Conservation (phyloP, 1,139 yeast species). For the Protomyces arabidopsidicola region DNA sequence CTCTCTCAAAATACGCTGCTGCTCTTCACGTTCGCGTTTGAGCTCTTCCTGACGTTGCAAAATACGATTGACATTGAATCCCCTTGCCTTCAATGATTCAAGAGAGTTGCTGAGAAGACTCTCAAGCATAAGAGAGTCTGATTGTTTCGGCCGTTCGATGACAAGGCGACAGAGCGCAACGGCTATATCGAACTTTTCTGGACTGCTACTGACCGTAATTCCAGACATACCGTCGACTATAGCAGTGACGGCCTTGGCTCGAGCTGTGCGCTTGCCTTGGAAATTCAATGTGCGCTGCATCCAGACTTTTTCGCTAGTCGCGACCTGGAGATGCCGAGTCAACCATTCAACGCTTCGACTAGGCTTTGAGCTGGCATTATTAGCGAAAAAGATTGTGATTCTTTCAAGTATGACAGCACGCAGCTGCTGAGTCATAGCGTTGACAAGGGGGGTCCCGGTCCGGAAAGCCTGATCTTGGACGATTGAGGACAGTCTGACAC, state of each 20-base stretch:
- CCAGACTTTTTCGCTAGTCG: constrained; percentile 11
- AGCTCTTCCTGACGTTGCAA: constrained; percentile 36
- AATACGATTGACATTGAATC: constrained; percentile 43
- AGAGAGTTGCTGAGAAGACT: constrained; percentile 40
- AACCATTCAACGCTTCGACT: constrained; percentile 6
- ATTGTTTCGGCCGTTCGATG: constrained; percentile 40
- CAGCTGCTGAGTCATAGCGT: constrained; percentile 28
- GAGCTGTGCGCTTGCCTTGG: constrained; percentile 21
- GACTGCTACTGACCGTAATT: constrained; percentile 30
- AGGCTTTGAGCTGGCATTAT: not conserved
- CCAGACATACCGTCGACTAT: constrained; percentile 23
- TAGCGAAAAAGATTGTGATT: constrained; percentile 39
- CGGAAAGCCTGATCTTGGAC: constrained; percentile 31
- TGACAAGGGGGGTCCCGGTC: constrained; percentile 30
- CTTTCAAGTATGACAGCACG: constrained; percentile 38
- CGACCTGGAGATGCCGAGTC: constrained; percentile 5
- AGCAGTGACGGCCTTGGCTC: constrained; percentile 29
- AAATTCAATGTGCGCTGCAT: constrained; percentile 22
- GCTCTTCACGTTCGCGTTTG: constrained; percentile 27
- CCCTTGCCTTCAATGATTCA: constrained; percentile 40
- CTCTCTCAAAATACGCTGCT: constrained; percentile 2
- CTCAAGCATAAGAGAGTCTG: constrained; percentile 42
- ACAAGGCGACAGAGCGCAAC: constrained; percentile 39
- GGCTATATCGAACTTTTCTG: constrained; percentile 44
- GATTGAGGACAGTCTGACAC: constrained; percentile 31